Evolutionary conservation across 768 basidiomycete species (phyloP).

Genomic region (Leucosporidium creatinivorum): DNA sequence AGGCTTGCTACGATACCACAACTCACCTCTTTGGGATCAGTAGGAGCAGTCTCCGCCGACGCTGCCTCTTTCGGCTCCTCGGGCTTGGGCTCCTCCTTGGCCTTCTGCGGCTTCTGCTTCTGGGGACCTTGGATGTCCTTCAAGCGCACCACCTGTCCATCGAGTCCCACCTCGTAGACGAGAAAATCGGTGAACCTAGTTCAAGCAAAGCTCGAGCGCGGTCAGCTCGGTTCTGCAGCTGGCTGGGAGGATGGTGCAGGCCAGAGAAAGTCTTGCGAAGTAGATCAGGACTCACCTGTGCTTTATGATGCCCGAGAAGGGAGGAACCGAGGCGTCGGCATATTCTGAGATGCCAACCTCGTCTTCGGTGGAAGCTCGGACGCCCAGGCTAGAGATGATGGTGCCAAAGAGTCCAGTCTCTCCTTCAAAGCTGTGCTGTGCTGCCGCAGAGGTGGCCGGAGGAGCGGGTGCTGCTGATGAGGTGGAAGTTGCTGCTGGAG

Average conservation of each 20-base stretch:
- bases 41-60: constrained; percentile 26
- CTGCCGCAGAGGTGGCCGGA: neutral
- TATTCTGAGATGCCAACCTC: constrained; percentile 91
- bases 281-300: constrained; percentile 59
- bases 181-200: constrained; percentile 86
- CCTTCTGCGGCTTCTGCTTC: constrained; percentile 16
- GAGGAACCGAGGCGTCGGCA: constrained; percentile 59
- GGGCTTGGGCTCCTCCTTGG: constrained; percentile 33
- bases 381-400: constrained; percentile 8
- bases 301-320: constrained; percentile 89
- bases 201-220: constrained; percentile 14
- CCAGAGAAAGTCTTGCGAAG: neutral
- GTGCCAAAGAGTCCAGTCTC: constrained; percentile 11
- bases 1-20: neutral
- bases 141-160: constrained; percentile 70
- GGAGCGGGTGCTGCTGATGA: neutral
- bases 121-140: constrained; percentile 66
- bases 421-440: neutral
- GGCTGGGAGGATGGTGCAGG: neutral
- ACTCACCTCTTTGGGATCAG: neutral
- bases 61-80: constrained; percentile 7
- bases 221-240: neutral
- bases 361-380: constrained; percentile 47
- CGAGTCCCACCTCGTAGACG: constrained; percentile 81
- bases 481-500: neutral